These are phyloP conservation scores for Ophiosphaerella herpotricha DNA, from an alignment of 2,329 filamentous ascomycete genomes.

Conservation along the genomic window DNA sequence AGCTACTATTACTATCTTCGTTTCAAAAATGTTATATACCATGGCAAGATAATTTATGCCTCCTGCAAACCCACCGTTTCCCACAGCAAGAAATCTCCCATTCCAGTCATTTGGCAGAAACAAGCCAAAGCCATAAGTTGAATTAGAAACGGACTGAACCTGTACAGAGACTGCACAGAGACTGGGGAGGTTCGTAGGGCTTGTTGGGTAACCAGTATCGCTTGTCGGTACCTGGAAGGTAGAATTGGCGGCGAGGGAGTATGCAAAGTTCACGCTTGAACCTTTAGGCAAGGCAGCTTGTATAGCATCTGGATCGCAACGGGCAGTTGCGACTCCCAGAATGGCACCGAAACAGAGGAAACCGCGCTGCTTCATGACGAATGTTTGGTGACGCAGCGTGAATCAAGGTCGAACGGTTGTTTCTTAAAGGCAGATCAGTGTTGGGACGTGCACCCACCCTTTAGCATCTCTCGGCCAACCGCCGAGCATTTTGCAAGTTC, in stretches of 20 bases:
- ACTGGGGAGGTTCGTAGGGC: slow-evolving; percentile 44
- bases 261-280: slow-evolving; percentile 45
- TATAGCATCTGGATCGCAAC: slow-evolving; percentile 43
- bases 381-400: too few relatives aligned
- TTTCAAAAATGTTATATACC: slow-evolving; percentile 28
- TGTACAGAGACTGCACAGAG: slow-evolving; percentile 47
- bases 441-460: too few relatives aligned
- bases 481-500: too few relatives aligned
- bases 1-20: background rate
- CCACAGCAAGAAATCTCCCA: slow-evolving; percentile 44
- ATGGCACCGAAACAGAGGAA: slow-evolving; percentile 23
- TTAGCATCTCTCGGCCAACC: too few relatives aligned
- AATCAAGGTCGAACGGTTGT: too few relatives aligned
- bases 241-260: slow-evolving; percentile 36
- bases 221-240: slow-evolving; percentile 46
- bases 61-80: slow-evolving; percentile 54
- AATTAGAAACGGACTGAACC: slow-evolving; percentile 39
- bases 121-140: slow-evolving; percentile 47
- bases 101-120: slow-evolving; percentile 49
- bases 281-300: slow-evolving; percentile 39
- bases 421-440: too few relatives aligned
- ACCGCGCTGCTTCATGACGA: slow-evolving; percentile 19
- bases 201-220: slow-evolving; percentile 48
- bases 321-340: slow-evolving; percentile 21
- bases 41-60: slow-evolving; percentile 57